Percentiles rank a stretch among this genome's conserved stretches.
Conservation (phyloP, 495 filamentous ascomycete genomes). For the Jackrogersella multiformis region DNA sequence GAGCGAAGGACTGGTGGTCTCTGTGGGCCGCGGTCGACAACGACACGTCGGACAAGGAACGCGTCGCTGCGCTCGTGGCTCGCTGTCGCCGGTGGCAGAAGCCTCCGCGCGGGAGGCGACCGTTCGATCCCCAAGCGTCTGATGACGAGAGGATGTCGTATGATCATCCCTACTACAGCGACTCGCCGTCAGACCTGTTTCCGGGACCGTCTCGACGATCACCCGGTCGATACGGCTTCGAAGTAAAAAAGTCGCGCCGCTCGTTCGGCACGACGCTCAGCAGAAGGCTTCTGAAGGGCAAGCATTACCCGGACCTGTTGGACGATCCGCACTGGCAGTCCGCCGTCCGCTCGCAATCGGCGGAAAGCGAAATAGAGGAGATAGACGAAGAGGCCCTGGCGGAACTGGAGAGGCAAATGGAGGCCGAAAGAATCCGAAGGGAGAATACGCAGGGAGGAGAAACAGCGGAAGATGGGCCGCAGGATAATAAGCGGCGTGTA, state of each 20-base stretch:
- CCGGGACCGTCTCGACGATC: not conserved
- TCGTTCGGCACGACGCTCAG: constrained; percentile 17
- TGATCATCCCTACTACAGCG: not conserved
- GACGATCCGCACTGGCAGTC: constrained; percentile 19
- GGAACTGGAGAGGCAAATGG: not conserved
- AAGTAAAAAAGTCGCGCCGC: not conserved
- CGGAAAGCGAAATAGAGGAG: not conserved
- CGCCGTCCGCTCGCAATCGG: constrained; percentile 21
- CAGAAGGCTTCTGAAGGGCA: constrained; percentile 25
- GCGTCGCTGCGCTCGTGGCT: constrained; percentile 13
- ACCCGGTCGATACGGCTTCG: not conserved
- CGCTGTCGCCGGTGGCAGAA: constrained; percentile 33
- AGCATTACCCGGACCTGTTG: constrained; percentile 19
- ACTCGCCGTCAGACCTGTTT: not conserved
- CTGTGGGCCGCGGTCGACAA: constrained; percentile 38
- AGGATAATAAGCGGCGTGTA: constrained; percentile 7
- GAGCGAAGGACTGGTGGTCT: constrained; percentile 41
- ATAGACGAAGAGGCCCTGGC: not conserved
- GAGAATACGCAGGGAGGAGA: not conserved
- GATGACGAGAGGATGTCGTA: not conserved
- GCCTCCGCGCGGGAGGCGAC: constrained; percentile 15
- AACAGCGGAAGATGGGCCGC: not conserved
- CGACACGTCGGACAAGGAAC: constrained; percentile 1
- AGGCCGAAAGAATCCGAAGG: not conserved
- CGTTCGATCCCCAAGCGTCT: not conserved